A percentile compares a stretch with the other conserved stretches of the same genome.
phyloP scores from a whole-genome alignment of 2,329 filamentous ascomycete species.

The Dryadomyces quercus-mongolicae region DNA sequence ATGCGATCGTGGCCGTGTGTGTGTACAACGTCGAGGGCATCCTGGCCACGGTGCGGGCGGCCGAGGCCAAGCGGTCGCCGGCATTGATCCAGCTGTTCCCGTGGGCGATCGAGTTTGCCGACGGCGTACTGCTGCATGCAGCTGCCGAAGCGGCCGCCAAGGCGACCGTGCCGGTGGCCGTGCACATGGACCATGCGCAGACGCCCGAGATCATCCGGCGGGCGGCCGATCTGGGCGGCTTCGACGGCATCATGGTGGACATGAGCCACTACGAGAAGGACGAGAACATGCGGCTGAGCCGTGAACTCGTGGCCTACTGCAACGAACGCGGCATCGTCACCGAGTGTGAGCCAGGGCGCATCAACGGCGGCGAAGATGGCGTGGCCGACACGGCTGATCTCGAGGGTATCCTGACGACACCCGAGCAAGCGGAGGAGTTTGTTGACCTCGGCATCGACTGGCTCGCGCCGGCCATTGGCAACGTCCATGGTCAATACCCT shows the following conservation, averaged over 20 bases:
- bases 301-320: slow-evolving; percentile 50
- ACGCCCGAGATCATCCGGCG: slow-evolving; percentile 44
- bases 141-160: slow-evolving; percentile 41
- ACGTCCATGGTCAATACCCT: slow-evolving; percentile 65
- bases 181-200: slow-evolving; percentile 59
- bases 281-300: slow-evolving; percentile 51
- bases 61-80: slow-evolving; percentile 52
- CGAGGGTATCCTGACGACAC: slow-evolving; percentile 46
- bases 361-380: slow-evolving; percentile 53
- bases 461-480: slow-evolving; percentile 64
- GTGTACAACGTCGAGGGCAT: slow-evolving; percentile 61
- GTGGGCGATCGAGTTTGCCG: slow-evolving; percentile 55
- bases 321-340: slow-evolving; percentile 51
- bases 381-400: slow-evolving; percentile 45
- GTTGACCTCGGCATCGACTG: slow-evolving; percentile 60
- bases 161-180: slow-evolving; percentile 44
- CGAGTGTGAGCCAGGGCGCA: slow-evolving; percentile 55
- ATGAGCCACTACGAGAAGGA: slow-evolving; percentile 60
- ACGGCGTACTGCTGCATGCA: slow-evolving; percentile 37
- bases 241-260: slow-evolving; percentile 64
- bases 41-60: slow-evolving; percentile 53
- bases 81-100: slow-evolving; percentile 62
- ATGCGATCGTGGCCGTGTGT: slow-evolving; percentile 18
- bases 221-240: slow-evolving; percentile 48
- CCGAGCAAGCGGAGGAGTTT: slow-evolving; percentile 59